Evolutionary conservation across 768 basidiomycete species (phyloP).

Genomic region (Candolleomyces aberdarensis): DNA sequence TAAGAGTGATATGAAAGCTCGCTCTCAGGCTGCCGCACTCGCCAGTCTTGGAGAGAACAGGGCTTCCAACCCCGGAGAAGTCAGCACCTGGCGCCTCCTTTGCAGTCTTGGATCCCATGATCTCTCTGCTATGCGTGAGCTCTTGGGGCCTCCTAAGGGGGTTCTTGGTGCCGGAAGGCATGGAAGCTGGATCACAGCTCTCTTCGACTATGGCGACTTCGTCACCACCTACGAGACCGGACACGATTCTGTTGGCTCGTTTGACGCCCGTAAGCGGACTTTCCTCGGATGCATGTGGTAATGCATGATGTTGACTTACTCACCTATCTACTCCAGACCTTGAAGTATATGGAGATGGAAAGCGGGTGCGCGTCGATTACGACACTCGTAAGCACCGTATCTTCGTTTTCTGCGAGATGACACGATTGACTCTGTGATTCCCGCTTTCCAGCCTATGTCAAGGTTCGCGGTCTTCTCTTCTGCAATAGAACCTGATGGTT

Average conservation of each 20-base stretch:
- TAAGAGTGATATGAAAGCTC: not conserved
- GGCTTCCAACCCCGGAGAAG: not conserved
- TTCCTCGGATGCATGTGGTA: not conserved
- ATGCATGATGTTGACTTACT: not conserved
- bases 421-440: not conserved
- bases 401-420: not conserved
- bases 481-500: not conserved
- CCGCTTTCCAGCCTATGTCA: not conserved
- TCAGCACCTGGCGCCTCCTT: not conserved
- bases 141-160: not conserved
- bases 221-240: conserved; percentile 2
- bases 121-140: conserved; percentile 3
- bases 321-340: not conserved
- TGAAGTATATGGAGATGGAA: conserved; percentile 4
- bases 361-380: conserved; percentile 1
- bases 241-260: conserved; percentile 3
- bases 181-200: conserved; percentile 1
- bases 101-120: conserved; percentile 3
- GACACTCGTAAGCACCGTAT: not conserved
- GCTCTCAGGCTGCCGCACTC: not conserved
- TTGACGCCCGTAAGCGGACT: not conserved
- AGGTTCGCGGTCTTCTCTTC: not conserved
- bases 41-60: not conserved
- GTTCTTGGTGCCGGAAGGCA: conserved; percentile 1
- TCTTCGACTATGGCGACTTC: conserved; percentile 1